These are phyloP conservation scores for Trichosporon faecale DNA, from an alignment of 1,284 basidiomycete species.

Conservation along the genomic window DNA sequence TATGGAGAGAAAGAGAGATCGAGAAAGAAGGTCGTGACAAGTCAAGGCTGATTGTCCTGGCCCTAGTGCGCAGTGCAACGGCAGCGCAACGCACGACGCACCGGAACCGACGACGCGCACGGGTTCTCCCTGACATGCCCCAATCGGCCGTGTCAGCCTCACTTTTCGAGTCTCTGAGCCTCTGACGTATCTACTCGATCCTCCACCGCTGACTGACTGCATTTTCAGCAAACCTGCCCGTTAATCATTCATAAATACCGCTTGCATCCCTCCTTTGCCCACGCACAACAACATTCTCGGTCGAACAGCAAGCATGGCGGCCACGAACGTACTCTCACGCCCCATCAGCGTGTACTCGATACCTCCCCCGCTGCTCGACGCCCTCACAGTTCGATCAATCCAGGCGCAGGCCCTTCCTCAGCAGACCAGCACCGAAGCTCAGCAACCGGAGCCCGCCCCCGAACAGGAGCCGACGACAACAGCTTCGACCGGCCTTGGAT, in stretches of 20 bases:
- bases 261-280: background rate
- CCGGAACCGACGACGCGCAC: conserved; percentile 10
- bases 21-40: background rate
- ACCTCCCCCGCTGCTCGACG: conserved; percentile 64
- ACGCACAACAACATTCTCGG: background rate
- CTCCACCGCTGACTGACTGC: background rate
- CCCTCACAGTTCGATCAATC: conserved; percentile 61
- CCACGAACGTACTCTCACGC: conserved; percentile 25
- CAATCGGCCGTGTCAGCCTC: background rate
- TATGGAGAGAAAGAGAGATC: conserved; percentile 10
- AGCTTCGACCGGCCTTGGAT: conserved; percentile 55
- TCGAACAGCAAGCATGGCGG: background rate
- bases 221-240: background rate
- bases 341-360: conserved; percentile 59
- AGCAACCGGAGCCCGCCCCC: background rate
- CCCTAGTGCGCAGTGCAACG: background rate
- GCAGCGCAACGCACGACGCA: conserved; percentile 4
- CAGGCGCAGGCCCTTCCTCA: conserved; percentile 27
- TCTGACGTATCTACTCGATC: background rate
- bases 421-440: background rate
- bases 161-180: background rate
- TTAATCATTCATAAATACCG: background rate
- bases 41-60: conserved; percentile 1
- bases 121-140: conserved; percentile 1
- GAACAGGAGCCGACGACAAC: background rate